A percentile compares a stretch with the other conserved stretches of the same genome.
These are phyloP conservation scores for Fragaria ananassa DNA, from an alignment of 306 rosid genomes.

Conservation along the genomic window DNA sequence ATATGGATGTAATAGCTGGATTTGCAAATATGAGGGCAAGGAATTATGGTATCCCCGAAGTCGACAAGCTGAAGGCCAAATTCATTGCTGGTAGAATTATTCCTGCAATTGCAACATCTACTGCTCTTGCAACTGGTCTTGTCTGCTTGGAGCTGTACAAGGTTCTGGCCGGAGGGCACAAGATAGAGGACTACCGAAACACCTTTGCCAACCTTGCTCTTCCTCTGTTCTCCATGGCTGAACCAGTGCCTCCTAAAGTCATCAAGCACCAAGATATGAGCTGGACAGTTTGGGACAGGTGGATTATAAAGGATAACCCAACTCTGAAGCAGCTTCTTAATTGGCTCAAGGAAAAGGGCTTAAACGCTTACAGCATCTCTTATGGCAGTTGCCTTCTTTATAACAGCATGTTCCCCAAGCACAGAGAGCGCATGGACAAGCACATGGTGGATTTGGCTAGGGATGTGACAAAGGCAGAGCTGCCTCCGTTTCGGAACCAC, in stretches of 20 bases:
- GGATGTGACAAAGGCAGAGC: slow-evolving; percentile 32
- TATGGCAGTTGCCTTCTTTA: slow-evolving; percentile 36
- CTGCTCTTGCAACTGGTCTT: slow-evolving; percentile 39
- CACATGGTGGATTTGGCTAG: slow-evolving; percentile 31
- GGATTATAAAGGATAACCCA: slow-evolving; percentile 30
- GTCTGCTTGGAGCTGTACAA: slow-evolving; percentile 39
- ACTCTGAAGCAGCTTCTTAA: slow-evolving; percentile 28
- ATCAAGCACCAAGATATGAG: slow-evolving; percentile 30
- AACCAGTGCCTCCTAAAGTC: slow-evolving; percentile 40
- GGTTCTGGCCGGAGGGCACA: slow-evolving; percentile 33
- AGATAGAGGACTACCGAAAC: slow-evolving; percentile 33
- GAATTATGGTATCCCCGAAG: slow-evolving; percentile 36
- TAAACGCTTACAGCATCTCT: slow-evolving; percentile 34
- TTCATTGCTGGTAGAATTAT: slow-evolving; percentile 40
- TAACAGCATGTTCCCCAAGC: slow-evolving; percentile 35
- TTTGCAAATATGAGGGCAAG: slow-evolving; percentile 43
- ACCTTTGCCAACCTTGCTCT: slow-evolving; percentile 36
- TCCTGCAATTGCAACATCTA: slow-evolving; percentile 38
- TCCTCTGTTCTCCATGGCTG: slow-evolving; percentile 38
- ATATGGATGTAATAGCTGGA: slow-evolving; percentile 38
- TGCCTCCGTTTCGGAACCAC: slow-evolving; percentile 26
- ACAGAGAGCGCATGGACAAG: slow-evolving; percentile 36
- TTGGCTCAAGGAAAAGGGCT: slow-evolving; percentile 33
- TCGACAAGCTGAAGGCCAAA: slow-evolving; percentile 40
- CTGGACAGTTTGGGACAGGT: slow-evolving; percentile 42